Evolutionary conservation across 306 rosid genomes (phyloP), one percentile per base, ranked within the genome.

Genomic region (Cicer pinnatifidum): DNA sequence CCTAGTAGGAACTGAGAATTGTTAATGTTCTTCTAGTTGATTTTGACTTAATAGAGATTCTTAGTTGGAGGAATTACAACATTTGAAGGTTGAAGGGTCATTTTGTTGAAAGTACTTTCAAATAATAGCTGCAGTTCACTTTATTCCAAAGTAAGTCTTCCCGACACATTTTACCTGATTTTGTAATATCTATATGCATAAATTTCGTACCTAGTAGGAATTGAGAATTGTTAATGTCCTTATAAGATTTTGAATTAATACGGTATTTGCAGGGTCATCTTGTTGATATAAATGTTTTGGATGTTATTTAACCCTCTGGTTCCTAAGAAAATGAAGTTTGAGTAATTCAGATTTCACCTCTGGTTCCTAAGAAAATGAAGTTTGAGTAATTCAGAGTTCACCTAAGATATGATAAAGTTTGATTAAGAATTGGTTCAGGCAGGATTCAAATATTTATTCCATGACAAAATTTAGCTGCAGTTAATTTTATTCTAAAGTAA

Each of bases 31-130:
- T 75, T 75, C 5, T 65, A 40, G 62, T 70, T 70, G 75, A 72
- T 71, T 23, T 60, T 61, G 62, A 71, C 75, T 75, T 72, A 58
- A 56, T 20, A 71, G 54, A 71, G 60, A 75, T 85, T 61, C n/a
- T 41, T 72, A 41, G 62, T 37, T 58, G 51, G 71, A 51, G 33
- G 70, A 69, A 78, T 48, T 71, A 12, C 56, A 48, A 28, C 50
- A 52, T 45, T 62, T 67, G 72, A 41, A 17, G 54, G 73, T 71
- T 77, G 71, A 15, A 67, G 48, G 71, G 59, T 47, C 52, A 46
- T 46, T 44, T 35, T 59, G 12, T 71, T 61, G 35, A 72, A 79
- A 58, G 20, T 74, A 45, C 75, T 52, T 68, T 64, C 75, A 62
- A 44, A 48, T 66, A 43, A 68, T 71, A 28, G 62, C 50, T 37